Conservation (phyloP, 306 rosid genomes). For the Oxytropis ochrocephala region DNA sequence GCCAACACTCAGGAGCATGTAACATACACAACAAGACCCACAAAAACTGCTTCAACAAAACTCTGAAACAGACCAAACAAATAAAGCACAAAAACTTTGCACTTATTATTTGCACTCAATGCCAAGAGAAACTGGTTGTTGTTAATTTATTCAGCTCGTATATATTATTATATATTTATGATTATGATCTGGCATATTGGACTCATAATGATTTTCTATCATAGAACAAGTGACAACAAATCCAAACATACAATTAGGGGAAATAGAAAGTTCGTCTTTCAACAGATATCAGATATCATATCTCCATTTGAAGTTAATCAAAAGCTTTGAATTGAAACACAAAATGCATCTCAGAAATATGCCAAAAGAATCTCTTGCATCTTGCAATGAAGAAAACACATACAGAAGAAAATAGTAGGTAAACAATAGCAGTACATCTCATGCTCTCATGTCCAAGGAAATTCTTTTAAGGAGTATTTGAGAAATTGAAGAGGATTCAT, state of each 20-base stretch:
- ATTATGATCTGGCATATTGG: not conserved
- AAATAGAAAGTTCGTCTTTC: not conserved
- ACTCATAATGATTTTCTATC: not conserved
- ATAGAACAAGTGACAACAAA: not conserved
- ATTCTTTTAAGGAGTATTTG: not conserved
- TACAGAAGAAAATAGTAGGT: not conserved
- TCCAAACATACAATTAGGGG: not conserved
- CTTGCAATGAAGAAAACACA: not conserved
- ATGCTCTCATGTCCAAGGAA: not conserved
- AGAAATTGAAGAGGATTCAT: slow-evolving; percentile 26
- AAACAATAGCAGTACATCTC: not conserved
- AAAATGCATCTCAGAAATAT: not conserved
- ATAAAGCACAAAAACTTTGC: not conserved
- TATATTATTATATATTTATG: not conserved
- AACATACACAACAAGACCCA: not conserved
- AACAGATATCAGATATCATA: not conserved
- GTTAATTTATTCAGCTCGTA: not conserved
- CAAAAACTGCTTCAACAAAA: not conserved
- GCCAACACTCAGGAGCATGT: not conserved
- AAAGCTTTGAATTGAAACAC: not conserved
- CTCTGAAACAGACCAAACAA: not conserved
- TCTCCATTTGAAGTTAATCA: not conserved
- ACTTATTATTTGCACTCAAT: not conserved
- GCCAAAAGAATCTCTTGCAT: not conserved
- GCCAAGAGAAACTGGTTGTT: not conserved